These are phyloP conservation scores for Colletotrichum sp. DNA, from an alignment of 2,329 filamentous ascomycete species.

Conservation along the genomic window DNA sequence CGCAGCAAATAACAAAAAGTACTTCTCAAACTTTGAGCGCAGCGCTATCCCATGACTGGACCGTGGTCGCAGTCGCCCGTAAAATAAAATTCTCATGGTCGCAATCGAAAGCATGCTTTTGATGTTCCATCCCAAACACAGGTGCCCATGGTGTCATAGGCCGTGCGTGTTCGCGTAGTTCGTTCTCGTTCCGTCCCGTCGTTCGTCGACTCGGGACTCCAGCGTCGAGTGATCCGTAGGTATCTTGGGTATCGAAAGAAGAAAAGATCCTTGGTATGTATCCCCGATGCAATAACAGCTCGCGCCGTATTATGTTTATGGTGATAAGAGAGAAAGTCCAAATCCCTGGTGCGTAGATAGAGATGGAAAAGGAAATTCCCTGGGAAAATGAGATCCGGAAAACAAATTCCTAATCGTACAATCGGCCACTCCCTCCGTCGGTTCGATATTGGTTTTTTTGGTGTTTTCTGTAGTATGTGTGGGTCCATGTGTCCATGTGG, in stretches of 20 bases:
- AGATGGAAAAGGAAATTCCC: constrained; percentile 16
- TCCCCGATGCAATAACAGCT: constrained; percentile 21
- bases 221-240: background rate
- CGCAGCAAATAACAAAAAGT: background rate
- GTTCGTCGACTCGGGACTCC: background rate
- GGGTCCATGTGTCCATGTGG: background rate
- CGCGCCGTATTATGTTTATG: constrained; percentile 23
- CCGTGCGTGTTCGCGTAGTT: constrained; percentile 16
- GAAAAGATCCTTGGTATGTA: constrained; percentile 17
- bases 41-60: constrained; percentile 13
- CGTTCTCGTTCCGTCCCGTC: constrained; percentile 17
- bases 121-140: constrained; percentile 4
- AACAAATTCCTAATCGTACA: constrained; percentile 23
- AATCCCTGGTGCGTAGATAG: constrained; percentile 4
- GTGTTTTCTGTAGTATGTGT: background rate
- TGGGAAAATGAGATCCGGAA: constrained; percentile 15
- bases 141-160: constrained; percentile 1
- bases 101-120: constrained; percentile 20
- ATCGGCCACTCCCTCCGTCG: constrained; percentile 13
- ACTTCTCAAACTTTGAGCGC: background rate
- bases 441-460: constrained; percentile 17
- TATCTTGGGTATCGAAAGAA: constrained; percentile 25
- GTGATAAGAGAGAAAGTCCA: constrained; percentile 18
- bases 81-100: background rate
- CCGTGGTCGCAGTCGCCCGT: background rate